Evolutionary conservation across 768 basidiomycete genomes (phyloP), one percentile per base, ranked within the genome.

Genomic region (Tubosaeta sp.): DNA sequence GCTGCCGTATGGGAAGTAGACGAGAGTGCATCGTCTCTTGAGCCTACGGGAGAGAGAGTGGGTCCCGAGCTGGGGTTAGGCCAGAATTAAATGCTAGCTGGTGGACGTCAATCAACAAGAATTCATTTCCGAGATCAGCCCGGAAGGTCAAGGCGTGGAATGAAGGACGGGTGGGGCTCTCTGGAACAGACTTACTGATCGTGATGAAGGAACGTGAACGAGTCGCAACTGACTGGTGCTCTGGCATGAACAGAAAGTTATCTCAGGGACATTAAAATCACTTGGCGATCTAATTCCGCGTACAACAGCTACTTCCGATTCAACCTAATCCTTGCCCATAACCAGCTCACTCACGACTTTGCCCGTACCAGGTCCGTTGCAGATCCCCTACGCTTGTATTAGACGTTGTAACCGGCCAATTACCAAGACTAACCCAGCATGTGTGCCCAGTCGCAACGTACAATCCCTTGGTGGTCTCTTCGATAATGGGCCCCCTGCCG

Each of bases 341-440:
- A 93, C 69, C 16, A 89, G 69, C 65, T 91, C 87, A 13, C 81
- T 73, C 36, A 96, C 64, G 7, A 80, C 81, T 57, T 77, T 80
- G 1, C 85, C 93, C 3, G 90, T 94, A 4, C 89, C 92, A 0
- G 92, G 90, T 3, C 84, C 90, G 63, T 88, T 88, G 65, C 82
- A 88, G 36, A 89, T 84, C 0, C 87, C 87, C 86, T 87, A 49
- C 11, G 19, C 19, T 22, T 13, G 19, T 2, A 2, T 39, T 6
- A 39, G 38, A 19, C 38, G 10, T 39, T 21, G 19, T 9, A 39
- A 19, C 21, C 10, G 6, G 21, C 27, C n/a, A 22, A 35, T n/a
- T 46, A 41, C 27, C 10, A 11, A 21, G 32, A 71, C 80, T 59
- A 58, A 86, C 84, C 86, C 87, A 88, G 59, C 84, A 87, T 0